Evolutionary conservation across 352 stramenopile species (phyloP).

Genomic region (Phytopythium kandeliae): DNA sequence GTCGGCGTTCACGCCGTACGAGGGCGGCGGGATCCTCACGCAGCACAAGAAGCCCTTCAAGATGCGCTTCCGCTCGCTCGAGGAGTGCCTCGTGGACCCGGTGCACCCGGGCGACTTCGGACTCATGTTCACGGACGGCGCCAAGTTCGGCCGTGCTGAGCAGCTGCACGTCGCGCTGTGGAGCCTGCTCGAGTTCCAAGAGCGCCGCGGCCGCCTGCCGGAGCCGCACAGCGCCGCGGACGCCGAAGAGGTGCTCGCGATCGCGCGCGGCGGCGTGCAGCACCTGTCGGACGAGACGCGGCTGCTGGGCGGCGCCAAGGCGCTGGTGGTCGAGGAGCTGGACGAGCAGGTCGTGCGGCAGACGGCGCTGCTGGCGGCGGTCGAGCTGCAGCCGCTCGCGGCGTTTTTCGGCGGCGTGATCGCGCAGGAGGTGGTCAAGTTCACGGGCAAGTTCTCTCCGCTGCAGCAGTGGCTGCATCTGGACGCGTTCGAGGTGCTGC

Average conservation of each 20-base stretch:
- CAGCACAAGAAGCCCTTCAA: conserved; percentile 82
- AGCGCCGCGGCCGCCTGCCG: conserved; percentile 55
- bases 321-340: conserved; percentile 63
- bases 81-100: conserved; percentile 61
- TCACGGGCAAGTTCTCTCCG: conserved; percentile 83
- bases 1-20: conserved; percentile 72
- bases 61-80: conserved; percentile 69
- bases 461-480: conserved; percentile 84
- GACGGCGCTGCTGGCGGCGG: conserved; percentile 42
- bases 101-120: conserved; percentile 67
- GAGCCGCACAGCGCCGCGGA: conserved; percentile 58
- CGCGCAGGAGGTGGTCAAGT: conserved; percentile 86
- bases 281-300: conserved; percentile 60
- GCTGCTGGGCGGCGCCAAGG: conserved; percentile 14
- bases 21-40: conserved; percentile 73
- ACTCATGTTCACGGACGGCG: conserved; percentile 83
- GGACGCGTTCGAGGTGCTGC: conserved; percentile 78
- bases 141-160: conserved; percentile 83
- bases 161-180: conserved; percentile 74
- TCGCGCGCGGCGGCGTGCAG: conserved; percentile 59
- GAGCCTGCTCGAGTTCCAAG: conserved; percentile 78
- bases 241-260: conserved; percentile 57
- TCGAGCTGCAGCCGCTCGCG: conserved; percentile 78
- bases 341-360: conserved; percentile 64
- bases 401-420: conserved; percentile 80